A percentile compares a stretch with the other conserved stretches of the same genome.
Evolutionary conservation across 2,329 filamentous ascomycete genomes (phyloP).

Genomic region (Trichoderma lentiforme): DNA sequence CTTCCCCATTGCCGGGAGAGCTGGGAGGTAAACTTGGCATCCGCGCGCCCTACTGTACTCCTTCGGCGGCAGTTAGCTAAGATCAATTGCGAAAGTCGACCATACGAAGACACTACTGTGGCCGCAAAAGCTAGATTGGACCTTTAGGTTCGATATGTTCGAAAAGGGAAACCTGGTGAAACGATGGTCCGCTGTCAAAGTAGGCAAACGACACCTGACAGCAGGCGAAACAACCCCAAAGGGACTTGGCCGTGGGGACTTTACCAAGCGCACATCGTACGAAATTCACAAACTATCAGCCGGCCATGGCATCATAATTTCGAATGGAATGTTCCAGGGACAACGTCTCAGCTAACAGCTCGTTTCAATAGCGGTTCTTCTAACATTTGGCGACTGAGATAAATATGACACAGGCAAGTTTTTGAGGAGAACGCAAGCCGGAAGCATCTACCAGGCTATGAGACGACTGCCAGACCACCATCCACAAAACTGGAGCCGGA

Average conservation of each 20-base stretch:
- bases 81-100: neutral
- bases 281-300: neutral
- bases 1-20: neutral
- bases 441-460: neutral
- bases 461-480: neutral
- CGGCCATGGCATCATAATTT: neutral
- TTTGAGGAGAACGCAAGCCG: neutral
- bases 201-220: neutral
- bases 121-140: neutral
- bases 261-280: neutral
- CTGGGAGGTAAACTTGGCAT: neutral
- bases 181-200: neutral
- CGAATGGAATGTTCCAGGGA: neutral
- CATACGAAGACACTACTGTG: neutral
- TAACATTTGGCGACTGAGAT: conserved; percentile 1
- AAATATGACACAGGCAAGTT: neutral
- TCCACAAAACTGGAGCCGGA: neutral
- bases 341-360: neutral
- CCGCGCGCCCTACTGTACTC: neutral
- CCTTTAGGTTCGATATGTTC: neutral
- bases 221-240: neutral
- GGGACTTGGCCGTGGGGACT: neutral
- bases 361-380: neutral
- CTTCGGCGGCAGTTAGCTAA: neutral
- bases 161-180: neutral